Conservation (phyloP, 768 basidiomycete genomes). For the Phylloporus sp. region DNA sequence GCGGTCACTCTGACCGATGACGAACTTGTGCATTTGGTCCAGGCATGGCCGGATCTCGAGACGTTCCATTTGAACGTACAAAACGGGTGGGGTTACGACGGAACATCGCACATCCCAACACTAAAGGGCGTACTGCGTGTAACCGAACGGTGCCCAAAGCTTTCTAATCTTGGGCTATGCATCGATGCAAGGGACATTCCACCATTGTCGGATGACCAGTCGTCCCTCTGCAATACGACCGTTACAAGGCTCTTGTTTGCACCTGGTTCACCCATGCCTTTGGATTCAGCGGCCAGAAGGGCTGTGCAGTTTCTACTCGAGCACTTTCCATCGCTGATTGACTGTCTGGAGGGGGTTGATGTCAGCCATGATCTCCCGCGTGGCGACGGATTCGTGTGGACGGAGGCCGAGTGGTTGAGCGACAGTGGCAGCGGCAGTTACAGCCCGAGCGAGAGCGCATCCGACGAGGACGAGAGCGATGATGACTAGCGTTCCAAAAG, state of each 20-base stretch:
- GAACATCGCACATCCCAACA: neutral
- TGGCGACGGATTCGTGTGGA: no score
- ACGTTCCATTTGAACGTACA: neutral
- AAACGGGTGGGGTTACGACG: neutral
- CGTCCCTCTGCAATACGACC: neutral
- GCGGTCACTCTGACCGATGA: neutral
- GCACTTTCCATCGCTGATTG: neutral
- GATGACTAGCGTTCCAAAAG: no score
- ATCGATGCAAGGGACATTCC: neutral
- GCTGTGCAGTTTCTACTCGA: neutral
- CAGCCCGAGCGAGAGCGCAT: no score
- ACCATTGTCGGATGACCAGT: neutral
- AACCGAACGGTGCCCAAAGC: neutral
- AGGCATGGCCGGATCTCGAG: neutral
- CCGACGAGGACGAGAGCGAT: no score
- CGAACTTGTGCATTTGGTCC: neutral
- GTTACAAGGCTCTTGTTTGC: neutral
- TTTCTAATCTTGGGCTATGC: neutral
- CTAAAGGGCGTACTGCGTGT: neutral
- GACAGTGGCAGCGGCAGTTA: no score
- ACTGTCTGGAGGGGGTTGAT: no score
- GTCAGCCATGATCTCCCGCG: no score
- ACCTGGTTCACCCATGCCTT: neutral
- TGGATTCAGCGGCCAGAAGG: neutral
- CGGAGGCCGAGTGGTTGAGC: no score